These are phyloP conservation scores for Suhomyces xylopsoci DNA, from an alignment of 805 yeast genomes.

Conservation along the genomic window DNA sequence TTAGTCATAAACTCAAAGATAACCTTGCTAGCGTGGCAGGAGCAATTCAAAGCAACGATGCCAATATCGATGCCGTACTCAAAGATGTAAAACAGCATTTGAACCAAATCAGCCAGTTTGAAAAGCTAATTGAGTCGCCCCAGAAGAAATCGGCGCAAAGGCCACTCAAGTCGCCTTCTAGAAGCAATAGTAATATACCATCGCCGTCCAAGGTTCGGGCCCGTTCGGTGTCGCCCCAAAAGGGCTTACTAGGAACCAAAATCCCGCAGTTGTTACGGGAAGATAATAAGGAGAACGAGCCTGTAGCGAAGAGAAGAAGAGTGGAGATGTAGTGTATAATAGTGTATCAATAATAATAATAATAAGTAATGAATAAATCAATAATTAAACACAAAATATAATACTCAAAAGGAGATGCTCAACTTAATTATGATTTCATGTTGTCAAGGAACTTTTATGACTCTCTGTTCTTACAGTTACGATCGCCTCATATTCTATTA, in stretches of 20 bases:
- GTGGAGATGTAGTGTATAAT: slow-evolving; percentile 4
- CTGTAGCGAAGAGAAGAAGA: slow-evolving; percentile 4
- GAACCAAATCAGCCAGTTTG: slow-evolving; percentile 5
- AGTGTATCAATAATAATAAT: background rate
- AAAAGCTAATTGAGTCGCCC: slow-evolving; percentile 7
- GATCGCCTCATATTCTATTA: too few species aligned
- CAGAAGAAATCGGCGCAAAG: background rate
- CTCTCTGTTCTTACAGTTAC: too few species aligned
- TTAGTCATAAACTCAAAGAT: background rate
- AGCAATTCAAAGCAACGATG: slow-evolving; percentile 3
- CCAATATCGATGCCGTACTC: slow-evolving; percentile 2
- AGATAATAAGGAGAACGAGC: slow-evolving; percentile 8
- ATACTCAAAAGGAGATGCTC: too few species aligned
- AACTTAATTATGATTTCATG: too few species aligned
- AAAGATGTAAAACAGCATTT: slow-evolving; percentile 2
- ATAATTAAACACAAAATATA: too few species aligned
- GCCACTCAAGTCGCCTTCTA: background rate
- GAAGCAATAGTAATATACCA: background rate
- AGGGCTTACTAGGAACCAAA: background rate
- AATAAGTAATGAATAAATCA: too few species aligned
- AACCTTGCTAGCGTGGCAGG: background rate
- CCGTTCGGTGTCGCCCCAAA: background rate
- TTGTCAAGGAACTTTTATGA: too few species aligned
- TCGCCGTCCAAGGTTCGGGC: background rate
- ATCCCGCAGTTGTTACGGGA: slow-evolving; percentile 5